phyloP scores from a whole-genome alignment of 441 rosid species.

The Biscutella laevigata region DNA sequence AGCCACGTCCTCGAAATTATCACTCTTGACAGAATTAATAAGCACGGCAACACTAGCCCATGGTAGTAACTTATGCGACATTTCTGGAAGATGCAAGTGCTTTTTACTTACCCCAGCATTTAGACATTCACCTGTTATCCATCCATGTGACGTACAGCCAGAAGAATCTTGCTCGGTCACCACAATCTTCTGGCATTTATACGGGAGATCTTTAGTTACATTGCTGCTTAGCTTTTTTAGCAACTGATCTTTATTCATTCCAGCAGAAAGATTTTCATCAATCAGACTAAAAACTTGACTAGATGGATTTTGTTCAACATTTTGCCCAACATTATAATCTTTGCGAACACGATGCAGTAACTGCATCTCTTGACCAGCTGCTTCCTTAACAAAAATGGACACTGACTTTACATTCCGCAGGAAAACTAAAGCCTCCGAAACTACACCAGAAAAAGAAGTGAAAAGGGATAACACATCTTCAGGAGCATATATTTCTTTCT shows the following conservation, averaged over 20 bases:
- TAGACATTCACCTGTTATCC: constrained; percentile 90
- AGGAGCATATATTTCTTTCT: constrained; percentile 73
- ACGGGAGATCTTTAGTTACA: constrained; percentile 49
- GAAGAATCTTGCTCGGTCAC: constrained; percentile 71
- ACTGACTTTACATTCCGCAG: constrained; percentile 75
- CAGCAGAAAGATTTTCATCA: constrained; percentile 49
- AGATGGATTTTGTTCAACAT: constrained; percentile 37
- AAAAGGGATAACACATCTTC: constrained; percentile 88
- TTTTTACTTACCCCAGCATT: constrained; percentile 45
- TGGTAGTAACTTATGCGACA: constrained; percentile 72
- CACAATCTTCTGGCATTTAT: constrained; percentile 71
- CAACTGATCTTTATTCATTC: constrained; percentile 74
- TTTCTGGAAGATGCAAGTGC: constrained; percentile 35
- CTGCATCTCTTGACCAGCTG: constrained; percentile 68
- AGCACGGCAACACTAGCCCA: constrained; percentile 97
- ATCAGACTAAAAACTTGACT: constrained; percentile 54
- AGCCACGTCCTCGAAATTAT: constrained; percentile 23
- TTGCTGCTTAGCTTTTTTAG: constrained; percentile 63
- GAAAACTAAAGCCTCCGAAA: constrained; percentile 78
- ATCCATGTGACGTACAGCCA: constrained; percentile 60
- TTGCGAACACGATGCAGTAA: constrained; percentile 71
- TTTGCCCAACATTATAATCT: constrained; percentile 47
- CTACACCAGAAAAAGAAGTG: constrained; percentile 68
- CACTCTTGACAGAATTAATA: constrained; percentile 52
- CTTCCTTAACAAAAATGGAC: constrained; percentile 81